Evolutionary conservation across 2,329 filamentous ascomycete species (phyloP).

Genomic region (Botrytis fragariae): DNA sequence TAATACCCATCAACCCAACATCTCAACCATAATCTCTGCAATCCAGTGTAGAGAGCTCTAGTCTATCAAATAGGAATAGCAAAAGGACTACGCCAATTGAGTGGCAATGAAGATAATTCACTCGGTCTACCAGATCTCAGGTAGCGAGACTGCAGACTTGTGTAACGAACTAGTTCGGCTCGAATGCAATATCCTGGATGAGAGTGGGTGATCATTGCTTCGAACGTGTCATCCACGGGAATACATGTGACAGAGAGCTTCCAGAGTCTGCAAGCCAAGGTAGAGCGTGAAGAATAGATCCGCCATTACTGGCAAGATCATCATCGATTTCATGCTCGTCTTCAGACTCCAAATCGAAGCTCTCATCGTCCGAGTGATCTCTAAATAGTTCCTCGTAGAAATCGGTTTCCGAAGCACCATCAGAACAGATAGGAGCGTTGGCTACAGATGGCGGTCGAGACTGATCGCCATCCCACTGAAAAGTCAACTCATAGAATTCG

Average conservation of each 20-base stretch:
- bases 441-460: rapidly evolving
- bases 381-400: background rate
- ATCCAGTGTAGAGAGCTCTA: too few relatives aligned
- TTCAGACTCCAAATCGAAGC: background rate
- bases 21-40: too few relatives aligned
- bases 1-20: too few relatives aligned
- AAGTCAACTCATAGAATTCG: background rate
- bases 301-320: too few relatives aligned
- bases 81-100: too few relatives aligned
- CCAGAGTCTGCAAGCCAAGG: background rate
- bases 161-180: too few relatives aligned
- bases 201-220: background rate
- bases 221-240: background rate
- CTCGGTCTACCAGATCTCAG: too few relatives aligned
- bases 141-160: too few relatives aligned
- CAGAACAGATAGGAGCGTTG: too few relatives aligned
- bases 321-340: too few relatives aligned
- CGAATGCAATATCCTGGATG: background rate
- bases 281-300: background rate
- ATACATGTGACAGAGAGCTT: background rate
- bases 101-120: too few relatives aligned
- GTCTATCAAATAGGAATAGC: too few relatives aligned
- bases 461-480: background rate
- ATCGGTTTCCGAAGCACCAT: background rate
- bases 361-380: background rate